phyloP scores from a whole-genome alignment of 768 basidiomycete species.

The Termitomyces sp. region DNA sequence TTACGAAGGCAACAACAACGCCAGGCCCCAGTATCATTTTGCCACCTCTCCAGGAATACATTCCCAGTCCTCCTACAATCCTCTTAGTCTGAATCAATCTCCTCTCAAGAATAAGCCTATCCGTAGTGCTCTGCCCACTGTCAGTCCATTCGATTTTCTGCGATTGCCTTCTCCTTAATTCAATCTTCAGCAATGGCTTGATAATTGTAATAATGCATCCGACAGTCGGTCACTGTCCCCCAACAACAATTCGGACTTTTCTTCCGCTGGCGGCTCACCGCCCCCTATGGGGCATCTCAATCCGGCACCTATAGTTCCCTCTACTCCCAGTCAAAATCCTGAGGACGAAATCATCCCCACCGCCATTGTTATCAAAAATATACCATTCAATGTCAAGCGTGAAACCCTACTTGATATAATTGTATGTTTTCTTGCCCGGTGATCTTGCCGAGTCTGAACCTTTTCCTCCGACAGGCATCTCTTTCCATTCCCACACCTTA shows the following conservation, averaged over 20 bases:
- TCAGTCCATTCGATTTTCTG: conserved; percentile 38
- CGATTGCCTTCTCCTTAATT: conserved; percentile 14
- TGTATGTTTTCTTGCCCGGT: conserved; percentile 47
- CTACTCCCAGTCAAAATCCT: conserved; percentile 46
- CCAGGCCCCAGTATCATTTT: conserved; percentile 69
- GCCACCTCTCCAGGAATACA: conserved; percentile 55
- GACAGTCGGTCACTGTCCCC: conserved; percentile 83
- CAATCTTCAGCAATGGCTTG: conserved; percentile 77
- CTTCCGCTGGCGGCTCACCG: conserved; percentile 79
- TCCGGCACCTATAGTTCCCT: conserved; percentile 43
- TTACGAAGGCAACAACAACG: conserved; percentile 61
- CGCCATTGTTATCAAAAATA: conserved; percentile 99
- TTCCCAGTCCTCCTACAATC: conserved; percentile 56
- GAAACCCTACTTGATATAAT: conserved; percentile 97
- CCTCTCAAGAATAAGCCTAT: conserved; percentile 73
- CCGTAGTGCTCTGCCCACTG: conserved; percentile 72
- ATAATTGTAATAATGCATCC: conserved; percentile 46
- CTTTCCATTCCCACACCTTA: conserved; percentile 94
- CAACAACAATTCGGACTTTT: conserved; percentile 85
- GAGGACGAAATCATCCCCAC: conserved; percentile 98
- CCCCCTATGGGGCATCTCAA: conserved; percentile 51
- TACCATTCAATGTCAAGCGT: conserved; percentile 97
- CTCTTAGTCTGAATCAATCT: conserved; percentile 57
- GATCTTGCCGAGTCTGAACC: background rate
- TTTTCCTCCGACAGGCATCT: conserved; percentile 57